Evolutionary conservation across 1,284 basidiomycete species (phyloP), one percentile per base, ranked within the genome.

Genomic region (Puccinia brachypodii): DNA sequence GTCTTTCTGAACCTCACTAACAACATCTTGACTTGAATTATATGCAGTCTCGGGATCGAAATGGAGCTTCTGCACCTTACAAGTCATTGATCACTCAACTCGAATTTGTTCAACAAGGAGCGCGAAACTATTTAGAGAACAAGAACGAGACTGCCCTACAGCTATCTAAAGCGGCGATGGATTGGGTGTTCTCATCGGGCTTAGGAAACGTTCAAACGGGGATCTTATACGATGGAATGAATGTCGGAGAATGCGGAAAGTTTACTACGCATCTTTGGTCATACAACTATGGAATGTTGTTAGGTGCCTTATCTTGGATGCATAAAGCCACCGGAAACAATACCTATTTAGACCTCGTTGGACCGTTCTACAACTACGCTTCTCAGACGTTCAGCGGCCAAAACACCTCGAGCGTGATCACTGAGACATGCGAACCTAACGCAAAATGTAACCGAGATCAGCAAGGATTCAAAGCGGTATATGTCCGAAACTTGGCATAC

Each of bases 71-170:
- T 9, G 78, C 78, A 16, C 68, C 68, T 31, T 81, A 81, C 53
- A 81, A 81, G 38, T 81, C 78, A n/a, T 40, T 81, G 22, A 81
- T 81, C 42, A 81, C 78, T 40, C 68, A 81, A 50, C 60, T 81
- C 9, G 69, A 81, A 62, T 81, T 81, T 22, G 53, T 74, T 8
- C 68, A 60, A 36, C 69, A 72, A 62, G 78, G 78, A 7, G 78
- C 78, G 28, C 78, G 78, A 8, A 81, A 73, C 36, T 81, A 44
- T 25, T 22, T 81, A 1, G 33, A 62, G 28, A 72, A 25, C 25
- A 72, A 81, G 33, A 81, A 81, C 25, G 36, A 81, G 14, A 81
- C 78, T 22, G 78, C 78, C 3, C 42, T 81, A 16, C 58, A 72
- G 40, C 78, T 72, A 1, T 40, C 78, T 3, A 81, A 81, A n/a